These are phyloP conservation scores for Coprinellus aureogranulatus DNA, from an alignment of 768 basidiomycete species.

Conservation along the genomic window DNA sequence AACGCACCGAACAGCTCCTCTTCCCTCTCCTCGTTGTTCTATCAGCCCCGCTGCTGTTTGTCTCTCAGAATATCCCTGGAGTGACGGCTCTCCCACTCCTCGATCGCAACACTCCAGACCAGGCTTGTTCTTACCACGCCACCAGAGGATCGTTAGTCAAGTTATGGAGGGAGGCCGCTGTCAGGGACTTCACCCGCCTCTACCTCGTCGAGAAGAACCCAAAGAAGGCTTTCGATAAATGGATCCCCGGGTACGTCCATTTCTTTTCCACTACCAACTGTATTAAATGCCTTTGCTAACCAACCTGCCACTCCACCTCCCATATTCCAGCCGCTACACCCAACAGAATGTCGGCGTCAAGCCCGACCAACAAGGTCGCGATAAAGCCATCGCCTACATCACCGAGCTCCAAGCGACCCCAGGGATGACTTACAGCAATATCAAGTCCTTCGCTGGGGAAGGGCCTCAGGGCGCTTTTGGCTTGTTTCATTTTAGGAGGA, in stretches of 20 bases:
- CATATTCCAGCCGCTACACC: neutral
- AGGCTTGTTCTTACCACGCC: neutral
- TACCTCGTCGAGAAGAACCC: constrained; percentile 4
- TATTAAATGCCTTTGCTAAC: no score
- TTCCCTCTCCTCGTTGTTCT: constrained; percentile 39
- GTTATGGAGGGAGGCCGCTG: neutral
- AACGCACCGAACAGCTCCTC: constrained; percentile 85
- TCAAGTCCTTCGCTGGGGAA: constrained; percentile 1
- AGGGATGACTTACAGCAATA: constrained; percentile 4
- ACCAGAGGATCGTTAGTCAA: neutral
- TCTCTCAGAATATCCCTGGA: no score
- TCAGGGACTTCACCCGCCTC: constrained; percentile 6
- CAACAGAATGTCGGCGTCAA: constrained; percentile 5
- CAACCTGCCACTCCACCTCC: neutral
- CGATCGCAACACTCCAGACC: neutral
- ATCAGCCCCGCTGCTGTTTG: no score
- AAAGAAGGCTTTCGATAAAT: constrained; percentile 8
- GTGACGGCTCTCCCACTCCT: no score
- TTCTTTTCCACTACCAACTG: no score
- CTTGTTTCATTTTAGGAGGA: constrained; percentile 2
- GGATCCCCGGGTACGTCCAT: constrained; percentile 7
- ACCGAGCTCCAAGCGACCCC: neutral
- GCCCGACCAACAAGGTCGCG: neutral
- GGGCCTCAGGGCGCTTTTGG: neutral
- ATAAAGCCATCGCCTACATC: constrained; percentile 5